A percentile compares a stretch with the other conserved stretches of the same genome.
phyloP scores from a whole-genome alignment of 2,329 filamentous ascomycete species.

The Bipolaris bicolor region DNA sequence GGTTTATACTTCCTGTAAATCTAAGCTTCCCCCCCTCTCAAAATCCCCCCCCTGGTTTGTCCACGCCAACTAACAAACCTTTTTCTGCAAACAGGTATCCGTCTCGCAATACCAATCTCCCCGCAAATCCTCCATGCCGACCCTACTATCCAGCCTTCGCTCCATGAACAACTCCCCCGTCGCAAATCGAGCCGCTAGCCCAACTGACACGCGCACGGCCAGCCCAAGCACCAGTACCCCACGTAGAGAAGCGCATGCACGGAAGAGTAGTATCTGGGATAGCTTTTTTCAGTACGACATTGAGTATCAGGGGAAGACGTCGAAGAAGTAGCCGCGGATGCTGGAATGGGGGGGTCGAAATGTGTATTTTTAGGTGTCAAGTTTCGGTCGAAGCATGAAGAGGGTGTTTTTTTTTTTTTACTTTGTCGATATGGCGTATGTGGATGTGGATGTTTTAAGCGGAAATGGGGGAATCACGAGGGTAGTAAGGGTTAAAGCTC shows the following conservation, averaged over 20 bases:
- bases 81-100: conserved; percentile 7
- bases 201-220: conserved; percentile 22
- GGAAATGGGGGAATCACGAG: too few species aligned
- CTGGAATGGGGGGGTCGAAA: neutral
- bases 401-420: too few species aligned
- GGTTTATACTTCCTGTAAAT: conserved; percentile 39
- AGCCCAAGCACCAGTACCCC: conserved; percentile 28
- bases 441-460: too few species aligned
- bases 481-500: too few species aligned
- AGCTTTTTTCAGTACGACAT: conserved; percentile 50
- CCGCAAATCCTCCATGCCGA: conserved; percentile 20
- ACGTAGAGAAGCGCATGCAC: conserved; percentile 22
- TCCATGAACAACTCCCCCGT: conserved; percentile 22
- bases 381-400: too few species aligned
- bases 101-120: conserved; percentile 21
- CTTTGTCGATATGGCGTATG: too few species aligned
- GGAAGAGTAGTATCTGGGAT: conserved; percentile 48
- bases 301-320: conserved; percentile 47
- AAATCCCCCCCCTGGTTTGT: neutral
- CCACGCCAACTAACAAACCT: conserved; percentile 18
- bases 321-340: conserved; percentile 30
- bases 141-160: conserved; percentile 17
- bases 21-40: conserved; percentile 37
- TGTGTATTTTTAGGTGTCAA: too few species aligned
- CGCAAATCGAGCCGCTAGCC: conserved; percentile 20